Base-by-base conservation (phyloP, 192 early-diverging fungal genomes). In the Coemansia sp. region DNA sequence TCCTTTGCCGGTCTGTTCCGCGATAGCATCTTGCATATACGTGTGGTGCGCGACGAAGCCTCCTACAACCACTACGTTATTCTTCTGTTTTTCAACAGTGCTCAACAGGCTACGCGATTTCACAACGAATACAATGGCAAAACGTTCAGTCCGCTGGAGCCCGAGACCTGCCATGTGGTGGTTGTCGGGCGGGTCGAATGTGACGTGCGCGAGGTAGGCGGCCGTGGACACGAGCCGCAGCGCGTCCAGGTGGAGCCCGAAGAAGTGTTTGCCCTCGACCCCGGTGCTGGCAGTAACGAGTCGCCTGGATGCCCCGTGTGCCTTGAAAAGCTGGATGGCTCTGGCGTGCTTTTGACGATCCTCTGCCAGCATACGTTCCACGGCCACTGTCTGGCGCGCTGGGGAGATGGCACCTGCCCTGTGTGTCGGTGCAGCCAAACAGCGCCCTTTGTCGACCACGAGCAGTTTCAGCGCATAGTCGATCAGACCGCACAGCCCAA, bases 331-430 rank as follows among this genome's bases (percentile, higher is more conserved):
- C 88, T 99, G 86, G 96, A 99, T 70, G 75, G 87, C 4, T 83
- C 87, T 13, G 94, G 94, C 15, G 94, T 92, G 5, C 67, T 99
- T 20, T 55, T 96, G 29, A 95, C 93, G 3, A 94, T 94, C 40
- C 50, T 93, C 19, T 99, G 96, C 55, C 93, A 93, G 34, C 96
- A 99, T 55, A 89, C 92, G 9, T 97, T 97, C 62, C 93, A 97
- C 58, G 94, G 92, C 60, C 67, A 83, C 36, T 99, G 96, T 59
- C 61, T 99, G 27, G 81, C 80, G 23, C 90, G 87, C 59, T 99
- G 96, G 96, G 89, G 86, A 26, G 89, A 93, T 49, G 83, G 84
- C 7, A 85, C 83, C 39, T 99, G 96, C 50, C 94, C 92, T 0
- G 89, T 97, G 5, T 99, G 96, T 72, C 84, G 91, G 3, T 94